Base-by-base conservation (phyloP, 2,329 filamentous ascomycete genomes). In the Falciphora oryzae region DNA sequence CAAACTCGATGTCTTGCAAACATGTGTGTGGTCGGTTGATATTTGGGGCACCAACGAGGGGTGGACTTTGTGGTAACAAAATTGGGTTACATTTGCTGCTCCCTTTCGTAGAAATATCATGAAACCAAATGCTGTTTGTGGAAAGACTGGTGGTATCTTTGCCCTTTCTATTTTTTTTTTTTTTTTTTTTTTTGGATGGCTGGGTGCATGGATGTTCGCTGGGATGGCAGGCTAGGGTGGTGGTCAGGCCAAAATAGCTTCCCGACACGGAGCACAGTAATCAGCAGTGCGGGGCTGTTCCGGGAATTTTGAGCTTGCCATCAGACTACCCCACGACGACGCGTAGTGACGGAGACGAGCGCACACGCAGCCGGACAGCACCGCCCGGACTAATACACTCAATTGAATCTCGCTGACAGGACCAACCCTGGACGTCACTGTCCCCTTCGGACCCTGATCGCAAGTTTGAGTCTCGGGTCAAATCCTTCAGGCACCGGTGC, bases 281-380 rank as follows among this genome's bases (percentile, higher is more conserved):
- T 53, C 44, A 53, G 44, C 18, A 53, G n/a, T 53, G 44, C 44
- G 44, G 44, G 44, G 44, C 44, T 22, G 44, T 10, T n/a, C 10
- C 1, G 29, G 29, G 27, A 28, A n/a, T 32, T 60, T 60, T 60
- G 28, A 60, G 4, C 53, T 66, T 25, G 38, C 13, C 63, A 59
- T 32, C 32, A 25, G n/a, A 25, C 16, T 38, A 7, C 29, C 59
- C 22, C 22, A 64, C 4, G 5, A 10, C 28, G 56, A 58, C 56
- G 11, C 27, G 61, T n/a, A 64, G 64, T 38, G 14, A 38, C 35
- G 25, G 22, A 61, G 65, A 53, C 22, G 44, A 53, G 22, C 18
- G 38, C 32, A 32, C 32, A 32, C 32, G 32, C 32, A 32, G 32
- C 38, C 16, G 38, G 14, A 44, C 38, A 22, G 38, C 38, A 44